Evolutionary conservation across 73 alveolate species (phyloP), one percentile per base, ranked within the genome.

Genomic region (Stentor roeselii): DNA sequence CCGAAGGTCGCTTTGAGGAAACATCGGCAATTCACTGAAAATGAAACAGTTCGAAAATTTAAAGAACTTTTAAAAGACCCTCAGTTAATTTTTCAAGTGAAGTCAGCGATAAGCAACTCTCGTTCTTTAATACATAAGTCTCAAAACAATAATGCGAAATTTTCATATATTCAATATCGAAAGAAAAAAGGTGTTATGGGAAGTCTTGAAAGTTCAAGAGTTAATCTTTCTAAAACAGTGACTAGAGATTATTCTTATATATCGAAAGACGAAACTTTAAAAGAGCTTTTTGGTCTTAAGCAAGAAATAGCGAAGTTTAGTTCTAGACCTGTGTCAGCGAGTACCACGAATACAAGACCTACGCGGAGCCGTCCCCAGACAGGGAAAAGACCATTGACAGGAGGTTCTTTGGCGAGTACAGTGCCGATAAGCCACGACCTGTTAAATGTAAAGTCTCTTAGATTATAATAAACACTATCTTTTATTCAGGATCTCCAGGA

Each of bases 401-500:
- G n/a, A n/a, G n/a, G n/a, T n/a, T n/a, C n/a, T n/a, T n/a, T n/a
- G n/a, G n/a, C n/a, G n/a, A n/a, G n/a, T n/a, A n/a, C n/a, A n/a
- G n/a, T n/a, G n/a, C n/a, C n/a, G n/a, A n/a, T n/a, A n/a, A n/a
- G n/a, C n/a, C n/a, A n/a, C n/a, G n/a, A n/a, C n/a, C n/a, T n/a
- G n/a, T n/a, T n/a, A n/a, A n/a, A n/a, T n/a, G n/a, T n/a, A n/a
- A n/a, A n/a, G n/a, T n/a, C n/a, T n/a, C n/a, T n/a, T n/a, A n/a
- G n/a, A n/a, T n/a, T n/a, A n/a, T 78, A 59, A n/a, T 14, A 82
- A 31, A 42, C 67, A 83, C 60, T 84, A 82, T 40, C 98, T 78
- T 41, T 86, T 88, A 86, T 85, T 87, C 58, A 94, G 31, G 59
- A 94, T 90, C 60, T 94, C 98, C 40, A 94, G 83, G 38, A 93